These are phyloP conservation scores for Lasiosphaeris hirsuta DNA, from an alignment of 495 filamentous ascomycete species.

Conservation along the genomic window DNA sequence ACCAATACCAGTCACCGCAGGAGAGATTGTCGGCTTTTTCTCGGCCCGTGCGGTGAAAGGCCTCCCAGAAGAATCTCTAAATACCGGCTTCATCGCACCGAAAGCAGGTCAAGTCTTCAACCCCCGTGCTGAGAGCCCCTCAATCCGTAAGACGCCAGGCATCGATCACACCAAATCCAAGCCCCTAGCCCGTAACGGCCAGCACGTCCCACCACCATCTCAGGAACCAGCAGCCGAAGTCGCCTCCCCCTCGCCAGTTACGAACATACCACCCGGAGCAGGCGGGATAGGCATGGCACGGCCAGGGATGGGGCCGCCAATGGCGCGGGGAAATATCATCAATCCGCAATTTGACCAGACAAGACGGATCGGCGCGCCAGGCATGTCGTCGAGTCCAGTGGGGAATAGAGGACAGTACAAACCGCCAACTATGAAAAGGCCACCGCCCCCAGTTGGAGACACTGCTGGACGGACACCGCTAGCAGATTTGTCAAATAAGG, in stretches of 20 bases:
- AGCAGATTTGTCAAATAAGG: constrained; percentile 39
- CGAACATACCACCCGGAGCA: background rate
- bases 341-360: constrained; percentile 68
- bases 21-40: constrained; percentile 54
- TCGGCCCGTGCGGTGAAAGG: constrained; percentile 64
- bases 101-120: constrained; percentile 64
- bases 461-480: constrained; percentile 30
- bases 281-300: background rate
- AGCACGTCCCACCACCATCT: constrained; percentile 38
- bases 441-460: constrained; percentile 13
- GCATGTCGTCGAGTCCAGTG: constrained; percentile 48
- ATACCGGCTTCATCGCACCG: constrained; percentile 37
- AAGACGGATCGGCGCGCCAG: constrained; percentile 72
- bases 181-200: constrained; percentile 52
- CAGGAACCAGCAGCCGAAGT: constrained; percentile 14
- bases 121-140: constrained; percentile 77
- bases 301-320: background rate
- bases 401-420: constrained; percentile 58
- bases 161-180: constrained; percentile 74
- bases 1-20: constrained; percentile 9
- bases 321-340: constrained; percentile 50
- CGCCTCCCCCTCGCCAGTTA: constrained; percentile 1
- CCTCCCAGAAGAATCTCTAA: constrained; percentile 32
- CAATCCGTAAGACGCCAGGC: constrained; percentile 85
- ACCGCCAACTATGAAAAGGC: constrained; percentile 56